phyloP scores from a whole-genome alignment of 768 basidiomycete species.

The Xerocomellus intermedius region DNA sequence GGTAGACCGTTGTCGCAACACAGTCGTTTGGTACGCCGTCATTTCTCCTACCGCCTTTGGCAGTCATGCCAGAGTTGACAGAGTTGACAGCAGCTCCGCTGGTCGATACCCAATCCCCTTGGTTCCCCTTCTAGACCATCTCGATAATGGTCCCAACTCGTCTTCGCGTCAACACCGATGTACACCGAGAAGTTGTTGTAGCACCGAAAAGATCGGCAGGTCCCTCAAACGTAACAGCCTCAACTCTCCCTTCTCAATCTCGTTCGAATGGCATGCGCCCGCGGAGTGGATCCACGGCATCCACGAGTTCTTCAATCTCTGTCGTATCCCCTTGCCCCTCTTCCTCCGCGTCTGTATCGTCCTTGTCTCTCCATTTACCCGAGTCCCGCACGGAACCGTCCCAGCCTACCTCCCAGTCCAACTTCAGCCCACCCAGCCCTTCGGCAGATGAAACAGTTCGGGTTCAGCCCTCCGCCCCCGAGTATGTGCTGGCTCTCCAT shows the following conservation, averaged over 20 bases:
- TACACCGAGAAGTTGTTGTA: slow-evolving; percentile 34
- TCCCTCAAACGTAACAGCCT: slow-evolving; percentile 30
- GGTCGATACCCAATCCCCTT: background rate
- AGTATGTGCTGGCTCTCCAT: slow-evolving; percentile 90
- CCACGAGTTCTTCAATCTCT: slow-evolving; percentile 55
- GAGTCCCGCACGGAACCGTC: slow-evolving; percentile 31
- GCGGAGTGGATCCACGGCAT: slow-evolving; percentile 55
- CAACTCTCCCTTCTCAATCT: slow-evolving; percentile 15
- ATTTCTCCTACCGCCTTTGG: background rate
- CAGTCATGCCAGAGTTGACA: slow-evolving; percentile 9
- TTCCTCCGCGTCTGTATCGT: slow-evolving; percentile 45
- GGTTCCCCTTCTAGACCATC: background rate
- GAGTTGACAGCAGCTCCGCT: slow-evolving; percentile 1
- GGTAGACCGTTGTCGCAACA: background rate
- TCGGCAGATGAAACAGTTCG: slow-evolving; percentile 50
- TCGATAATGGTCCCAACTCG: slow-evolving; percentile 42
- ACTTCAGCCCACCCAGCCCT: slow-evolving; percentile 41
- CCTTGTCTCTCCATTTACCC: slow-evolving; percentile 48
- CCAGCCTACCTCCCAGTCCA: slow-evolving; percentile 9
- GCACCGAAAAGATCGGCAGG: slow-evolving; percentile 33
- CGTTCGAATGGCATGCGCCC: slow-evolving; percentile 28
- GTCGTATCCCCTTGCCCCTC: slow-evolving; percentile 55
- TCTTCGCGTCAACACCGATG: slow-evolving; percentile 50
- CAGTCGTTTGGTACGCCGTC: slow-evolving; percentile 12
- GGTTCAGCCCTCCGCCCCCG: slow-evolving; percentile 39